These are phyloP conservation scores for Erysimum pusillum DNA, from an alignment of 441 rosid species.

Conservation along the genomic window DNA sequence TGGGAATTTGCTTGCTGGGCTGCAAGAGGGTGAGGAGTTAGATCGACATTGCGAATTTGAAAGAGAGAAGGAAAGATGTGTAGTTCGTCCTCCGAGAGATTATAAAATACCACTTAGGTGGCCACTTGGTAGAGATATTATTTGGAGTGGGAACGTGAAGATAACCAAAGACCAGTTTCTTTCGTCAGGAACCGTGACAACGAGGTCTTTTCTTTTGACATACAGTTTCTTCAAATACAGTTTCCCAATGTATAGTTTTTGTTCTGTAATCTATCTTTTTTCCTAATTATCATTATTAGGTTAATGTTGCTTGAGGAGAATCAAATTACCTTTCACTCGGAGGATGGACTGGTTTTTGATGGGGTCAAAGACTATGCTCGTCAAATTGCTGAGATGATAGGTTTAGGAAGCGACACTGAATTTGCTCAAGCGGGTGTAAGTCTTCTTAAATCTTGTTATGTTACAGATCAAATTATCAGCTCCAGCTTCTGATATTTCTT, in stretches of 20 bases:
- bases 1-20: slow-evolving; percentile 64
- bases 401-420: slow-evolving; percentile 83
- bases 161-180: slow-evolving; percentile 87
- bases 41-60: slow-evolving; percentile 77
- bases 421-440: slow-evolving; percentile 91
- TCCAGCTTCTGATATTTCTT: too few species aligned
- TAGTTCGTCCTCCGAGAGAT: slow-evolving; percentile 86
- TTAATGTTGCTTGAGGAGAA: slow-evolving; percentile 93
- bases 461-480: too few species aligned
- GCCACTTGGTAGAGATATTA: slow-evolving; percentile 88
- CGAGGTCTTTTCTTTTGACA: slow-evolving; percentile 57
- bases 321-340: slow-evolving; percentile 92
- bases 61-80: slow-evolving; percentile 56
- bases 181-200: slow-evolving; percentile 92
- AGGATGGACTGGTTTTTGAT: slow-evolving; percentile 77
- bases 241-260: background rate
- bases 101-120: slow-evolving; percentile 85
- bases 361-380: slow-evolving; percentile 90
- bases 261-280: background rate
- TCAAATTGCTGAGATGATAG: slow-evolving; percentile 92
- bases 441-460: too few species aligned
- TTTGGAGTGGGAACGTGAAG: slow-evolving; percentile 91
- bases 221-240: background rate
- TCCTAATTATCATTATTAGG: slow-evolving; percentile 53
- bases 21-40: too few species aligned